Conservation (phyloP, 2,329 filamentous ascomycete species). For the Monosporascus sp. region DNA sequence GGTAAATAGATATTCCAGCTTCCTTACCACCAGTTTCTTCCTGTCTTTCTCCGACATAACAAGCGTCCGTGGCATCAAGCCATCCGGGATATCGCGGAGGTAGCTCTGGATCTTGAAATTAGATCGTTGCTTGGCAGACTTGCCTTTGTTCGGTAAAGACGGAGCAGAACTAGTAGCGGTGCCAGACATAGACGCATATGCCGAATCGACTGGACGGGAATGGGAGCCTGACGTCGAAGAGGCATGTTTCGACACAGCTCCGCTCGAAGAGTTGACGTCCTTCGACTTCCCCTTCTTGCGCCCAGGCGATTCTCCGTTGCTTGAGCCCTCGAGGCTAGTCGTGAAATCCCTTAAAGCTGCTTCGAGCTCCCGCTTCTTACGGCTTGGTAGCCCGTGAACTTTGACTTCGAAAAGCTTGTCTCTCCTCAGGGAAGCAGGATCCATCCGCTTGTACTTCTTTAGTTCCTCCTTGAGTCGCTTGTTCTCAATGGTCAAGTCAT, state of each 20-base stretch:
- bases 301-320: constrained; percentile 35
- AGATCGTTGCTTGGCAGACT: constrained; percentile 33
- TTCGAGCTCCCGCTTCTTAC: constrained; percentile 74
- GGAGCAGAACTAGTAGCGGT: constrained; percentile 40
- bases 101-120: constrained; percentile 64
- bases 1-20: constrained; percentile 77
- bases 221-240: constrained; percentile 50
- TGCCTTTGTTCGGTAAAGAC: constrained; percentile 27
- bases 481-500: constrained; percentile 81
- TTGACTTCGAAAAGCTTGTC: constrained; percentile 82
- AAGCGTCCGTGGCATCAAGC: constrained; percentile 56
- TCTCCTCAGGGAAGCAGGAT: constrained; percentile 60
- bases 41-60: constrained; percentile 66
- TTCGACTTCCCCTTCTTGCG: constrained; percentile 37
- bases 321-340: constrained; percentile 51
- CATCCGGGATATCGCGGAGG: constrained; percentile 66
- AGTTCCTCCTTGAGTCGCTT: constrained; percentile 70
- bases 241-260: constrained; percentile 41
- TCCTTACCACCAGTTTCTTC: constrained; percentile 70
- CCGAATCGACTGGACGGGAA: constrained; percentile 52
- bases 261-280: constrained; percentile 36
- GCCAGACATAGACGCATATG: constrained; percentile 63
- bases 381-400: constrained; percentile 65
- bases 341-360: constrained; percentile 67
- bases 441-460: constrained; percentile 63